phyloP scores from a whole-genome alignment of 306 rosid species.

The Coriaria nepalensis region DNA sequence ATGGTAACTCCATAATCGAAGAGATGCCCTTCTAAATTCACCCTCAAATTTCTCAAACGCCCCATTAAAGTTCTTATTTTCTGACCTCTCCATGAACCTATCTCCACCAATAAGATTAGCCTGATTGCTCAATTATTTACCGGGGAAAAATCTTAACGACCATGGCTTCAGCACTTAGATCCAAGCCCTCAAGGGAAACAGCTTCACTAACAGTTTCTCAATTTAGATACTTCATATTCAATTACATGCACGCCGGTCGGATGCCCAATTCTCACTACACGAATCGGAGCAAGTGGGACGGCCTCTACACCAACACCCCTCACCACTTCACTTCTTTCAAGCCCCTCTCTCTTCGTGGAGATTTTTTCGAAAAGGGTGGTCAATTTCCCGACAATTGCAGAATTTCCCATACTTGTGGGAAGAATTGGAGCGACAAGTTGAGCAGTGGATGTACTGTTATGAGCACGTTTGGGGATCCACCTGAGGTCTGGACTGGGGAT shows the following conservation, averaged over 20 bases:
- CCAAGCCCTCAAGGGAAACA: conserved; percentile 45
- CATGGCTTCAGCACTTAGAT: conserved; percentile 69
- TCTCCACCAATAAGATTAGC: conserved; percentile 2
- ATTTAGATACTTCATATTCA: conserved; percentile 38
- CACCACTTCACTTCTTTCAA: conserved; percentile 60
- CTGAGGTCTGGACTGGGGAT: conserved; percentile 88
- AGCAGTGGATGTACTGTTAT: conserved; percentile 12
- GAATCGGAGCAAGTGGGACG: conserved; percentile 29
- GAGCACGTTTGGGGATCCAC: conserved; percentile 64
- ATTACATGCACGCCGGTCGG: conserved; percentile 31
- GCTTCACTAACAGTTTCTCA: conserved; percentile 40
- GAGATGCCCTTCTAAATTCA: conserved; percentile 14
- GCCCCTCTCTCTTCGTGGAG: conserved; percentile 54
- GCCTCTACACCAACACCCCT: conserved; percentile 32
- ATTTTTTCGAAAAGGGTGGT: conserved; percentile 25
- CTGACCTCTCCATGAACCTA: conserved; percentile 7
- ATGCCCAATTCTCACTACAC: conserved; percentile 27
- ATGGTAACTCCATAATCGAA: conserved; percentile 14
- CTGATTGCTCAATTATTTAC: background rate
- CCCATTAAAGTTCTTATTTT: background rate
- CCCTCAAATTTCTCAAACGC: conserved; percentile 5
- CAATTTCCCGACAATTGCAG: conserved; percentile 12
- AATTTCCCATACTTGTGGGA: conserved; percentile 4
- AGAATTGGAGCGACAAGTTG: conserved; percentile 19
- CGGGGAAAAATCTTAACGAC: conserved; percentile 4